Base-by-base conservation (phyloP, 257 asterid genomes). In the Forsythia suspensa region DNA sequence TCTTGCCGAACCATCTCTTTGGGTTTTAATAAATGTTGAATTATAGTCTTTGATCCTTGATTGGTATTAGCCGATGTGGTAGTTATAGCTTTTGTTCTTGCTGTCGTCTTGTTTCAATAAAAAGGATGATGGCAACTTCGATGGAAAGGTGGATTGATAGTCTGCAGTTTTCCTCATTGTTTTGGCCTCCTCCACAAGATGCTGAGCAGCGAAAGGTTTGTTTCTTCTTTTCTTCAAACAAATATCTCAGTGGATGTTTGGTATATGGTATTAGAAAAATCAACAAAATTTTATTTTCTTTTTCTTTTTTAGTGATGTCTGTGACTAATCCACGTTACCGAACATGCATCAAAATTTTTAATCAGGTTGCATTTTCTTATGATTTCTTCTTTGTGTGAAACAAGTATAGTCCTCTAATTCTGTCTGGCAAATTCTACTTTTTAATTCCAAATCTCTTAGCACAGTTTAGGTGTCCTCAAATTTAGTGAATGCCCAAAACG, bases 161-260 rank as follows among this genome's bases (percentile, higher is more conserved):
- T 77, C 90, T 95, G 85, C 97, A 95, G 86, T 91, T 87, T 81
- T 95, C 99, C 73, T 93, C 99, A 46, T 84, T 95, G 85, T 95
- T 92, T 85, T 95, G 97, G 95, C 98, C 89, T 21, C 98, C 98
- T 40, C 99, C 98, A 9, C 95, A 86, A 75, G 98, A 96, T 75
- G 83, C 86, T 70, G 94, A 80, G 34, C 99, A 93, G 77, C 86
- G 98, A 40, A 94, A 96, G 98, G 99, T 95, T 79, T 42, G 82
- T 4, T 48, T 79, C 74, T n/a, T 63, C 70, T 63, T 24, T 71
- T 71, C 21, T 24, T 11, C 40, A 3, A 51, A 3, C 21, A 38
- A 38, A 8, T 75, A 18, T 15, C 65, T 61, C 66, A n/a, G 24
- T 2, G 66, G 66, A 57, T 57, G 66, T 57, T 57, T 5, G 11